Evolutionary conservation across 306 rosid species (phyloP), one percentile per base, ranked within the genome.

Genomic region (Pachyrhizus erosus): DNA sequence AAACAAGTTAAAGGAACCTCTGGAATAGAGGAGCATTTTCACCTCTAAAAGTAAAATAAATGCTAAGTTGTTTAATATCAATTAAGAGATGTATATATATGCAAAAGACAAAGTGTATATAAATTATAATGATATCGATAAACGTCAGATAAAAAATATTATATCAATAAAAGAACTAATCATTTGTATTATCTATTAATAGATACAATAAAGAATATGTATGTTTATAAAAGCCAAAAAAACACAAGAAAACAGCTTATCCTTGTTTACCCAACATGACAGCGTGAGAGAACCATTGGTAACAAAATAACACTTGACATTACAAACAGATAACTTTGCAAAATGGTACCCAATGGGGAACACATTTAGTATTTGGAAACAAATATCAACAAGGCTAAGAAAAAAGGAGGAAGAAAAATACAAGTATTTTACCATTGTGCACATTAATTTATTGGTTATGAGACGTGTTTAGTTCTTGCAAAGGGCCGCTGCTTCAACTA

Each of bases 381-480:
- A 40, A n/a, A 67, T 51, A 51, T 4, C 26, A 61, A 52, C 26
- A 61, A 52, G 52, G 43, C 0, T 26, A 62, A 52, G 42, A 12
- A 64, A 60, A 20, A 68, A 55, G 17, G 55, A 29, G 10, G 45
- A 26, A 57, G 24, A 66, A 70, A 78, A 66, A 78, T 68, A 76
- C 75, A 80, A 26, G 76, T 80, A 80, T 58, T 45, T 75, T 81
- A 81, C 85, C 81, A 80, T 75, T 90, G 29, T 86, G 82, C 84
- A 89, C 76, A 68, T 81, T 87, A 88, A 80, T 74, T 94, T 91
- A 91, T 88, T 90, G 82, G 78, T 86, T 82, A 64, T 88, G 76
- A 84, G 42, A 23, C 83, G 72, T 82, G 80, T 42, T 81, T 74
- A 43, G 24, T 21, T 66, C 82, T 76, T 61, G 83, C 43, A 72